Evolutionary conservation across 257 asterid species (phyloP), one percentile per base, ranked within the genome.

Genomic region (Datura wrightii): DNA sequence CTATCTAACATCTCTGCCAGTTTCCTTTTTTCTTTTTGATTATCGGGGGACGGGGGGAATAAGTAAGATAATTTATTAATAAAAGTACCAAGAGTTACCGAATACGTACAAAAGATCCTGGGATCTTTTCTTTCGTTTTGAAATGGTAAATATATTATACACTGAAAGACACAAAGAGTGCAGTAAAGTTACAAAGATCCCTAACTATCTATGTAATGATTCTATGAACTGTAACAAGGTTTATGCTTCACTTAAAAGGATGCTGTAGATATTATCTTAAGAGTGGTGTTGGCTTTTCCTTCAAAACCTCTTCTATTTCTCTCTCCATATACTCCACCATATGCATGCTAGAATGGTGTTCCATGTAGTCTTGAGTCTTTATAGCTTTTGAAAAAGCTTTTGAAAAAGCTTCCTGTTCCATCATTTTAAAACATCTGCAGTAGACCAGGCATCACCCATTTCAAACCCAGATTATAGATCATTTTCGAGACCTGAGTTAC

Each of bases 41-140:
- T 59, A 36, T 59, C 31, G 31, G 24, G 14, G 37, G 10, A 6
- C 9, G 37, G 2, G 66, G 31, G 37, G 66, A 19, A 9, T 59
- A 59, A 48, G 53, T 48, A 48, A 59, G 37, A 59, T 9, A 19
- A 56, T 56, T 56, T 56, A 56, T 56, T 16, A 56, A 56, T 18
- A 18, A 1, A 56, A 56, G 31, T 56, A 92, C 54, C 89, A 90
- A 81, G 94, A 94, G 88, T 90, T 98, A 15, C 91, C 91, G 11
- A 97, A 94, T 86, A 94, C 98, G 98, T 92, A 88, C 93, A 94
- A 95, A 44, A 90, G 99, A 89, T 59, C 66, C 66, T 59, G 37
- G 66, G 19, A 59, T 59, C 14, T 9, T 59, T 59, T n/a, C 34
- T 59, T 59, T 8, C 3, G 66, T 59, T 8, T 59, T 59, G 66